Base-by-base conservation (phyloP, 257 asterid genomes). In the Thymus quinquecostatus region DNA sequence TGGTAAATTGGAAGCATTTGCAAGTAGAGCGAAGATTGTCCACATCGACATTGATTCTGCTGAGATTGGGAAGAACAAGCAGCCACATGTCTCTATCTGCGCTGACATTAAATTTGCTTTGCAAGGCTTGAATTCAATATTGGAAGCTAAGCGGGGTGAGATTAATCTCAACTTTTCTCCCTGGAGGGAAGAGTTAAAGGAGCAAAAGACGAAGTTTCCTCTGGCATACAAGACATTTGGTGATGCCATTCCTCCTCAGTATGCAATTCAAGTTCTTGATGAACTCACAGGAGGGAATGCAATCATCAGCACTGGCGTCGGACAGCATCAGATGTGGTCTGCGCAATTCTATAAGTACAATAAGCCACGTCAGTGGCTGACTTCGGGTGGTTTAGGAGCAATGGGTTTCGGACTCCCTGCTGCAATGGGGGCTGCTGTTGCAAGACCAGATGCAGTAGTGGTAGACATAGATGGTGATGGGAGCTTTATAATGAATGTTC, bases 321-420 rank as follows among this genome's bases (percentile, higher is more conserved):
- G 98, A 60, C 98, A 92, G 75, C 98, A 92, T 66, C 98, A 86
- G 60, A 92, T 92, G 96, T 92, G 98, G 97, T 81, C 97, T 9
- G 98, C 98, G 2, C 98, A 90, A 58, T 87, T 79, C 64, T 89
- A 88, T 45, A 92, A 88, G 77, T 92, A 90, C 75, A 90, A 90
- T 56, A 84, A 74, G 44, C 91, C 97, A 1, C 77, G 92, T 0
- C 96, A 89, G 21, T 92, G 89, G 92, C 59, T 90, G 85, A 88
- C 97, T 0, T 92, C 97, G 0, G 82, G 95, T 45, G 97, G 97
- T 29, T 70, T 90, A 48, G 96, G 98, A 2, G 97, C 96, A 3
- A 90, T 92, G 96, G 96, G 97, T 1, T 90, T 90, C 32, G 96
- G 97, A 9, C 82, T 92, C 32, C 98, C 97, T 49, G 95, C 98